Evolutionary conservation across 2,329 filamentous ascomycete species (phyloP).

Genomic region (Lasiodiplodia sp.): DNA sequence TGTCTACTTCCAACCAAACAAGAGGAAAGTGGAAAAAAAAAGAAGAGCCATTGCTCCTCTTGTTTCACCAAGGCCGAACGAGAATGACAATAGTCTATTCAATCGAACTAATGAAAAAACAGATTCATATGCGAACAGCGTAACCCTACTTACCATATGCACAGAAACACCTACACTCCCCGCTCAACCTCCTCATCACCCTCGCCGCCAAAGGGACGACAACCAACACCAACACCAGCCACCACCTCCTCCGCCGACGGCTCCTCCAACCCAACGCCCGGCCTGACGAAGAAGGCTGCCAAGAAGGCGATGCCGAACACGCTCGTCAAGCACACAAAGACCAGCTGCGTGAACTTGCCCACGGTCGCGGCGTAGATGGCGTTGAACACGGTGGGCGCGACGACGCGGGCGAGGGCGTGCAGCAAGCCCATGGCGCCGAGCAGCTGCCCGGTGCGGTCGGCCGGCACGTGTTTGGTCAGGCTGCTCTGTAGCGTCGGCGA

Average conservation of each 20-base stretch:
- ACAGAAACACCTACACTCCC: not conserved
- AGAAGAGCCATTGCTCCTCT: not conserved
- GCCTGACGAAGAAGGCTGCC: constrained; percentile 73
- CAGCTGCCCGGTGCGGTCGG: constrained; percentile 82
- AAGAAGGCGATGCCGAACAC: constrained; percentile 73
- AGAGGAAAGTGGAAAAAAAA: not conserved
- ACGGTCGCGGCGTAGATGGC: constrained; percentile 86
- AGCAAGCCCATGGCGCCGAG: constrained; percentile 86
- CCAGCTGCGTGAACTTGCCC: constrained; percentile 76
- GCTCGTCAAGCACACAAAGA: constrained; percentile 76
- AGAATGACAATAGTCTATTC: not conserved
- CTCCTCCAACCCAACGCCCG: constrained; percentile 15
- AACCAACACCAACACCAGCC: not conserved
- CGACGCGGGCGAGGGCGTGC: constrained; percentile 79
- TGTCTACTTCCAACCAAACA: not conserved
- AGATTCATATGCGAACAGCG: not conserved
- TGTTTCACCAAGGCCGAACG: not conserved
- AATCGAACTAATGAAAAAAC: not conserved
- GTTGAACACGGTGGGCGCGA: constrained; percentile 85
- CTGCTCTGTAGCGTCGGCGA: constrained; percentile 84
- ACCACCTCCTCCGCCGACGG: constrained; percentile 4
- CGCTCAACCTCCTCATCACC: not conserved
- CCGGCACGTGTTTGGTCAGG: constrained; percentile 89
- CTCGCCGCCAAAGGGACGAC: not conserved
- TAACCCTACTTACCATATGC: no score